Evolutionary conservation across 208 protist genomes (phyloP), one percentile per base, ranked within the genome.

Genomic region (Crithidia sp.): DNA sequence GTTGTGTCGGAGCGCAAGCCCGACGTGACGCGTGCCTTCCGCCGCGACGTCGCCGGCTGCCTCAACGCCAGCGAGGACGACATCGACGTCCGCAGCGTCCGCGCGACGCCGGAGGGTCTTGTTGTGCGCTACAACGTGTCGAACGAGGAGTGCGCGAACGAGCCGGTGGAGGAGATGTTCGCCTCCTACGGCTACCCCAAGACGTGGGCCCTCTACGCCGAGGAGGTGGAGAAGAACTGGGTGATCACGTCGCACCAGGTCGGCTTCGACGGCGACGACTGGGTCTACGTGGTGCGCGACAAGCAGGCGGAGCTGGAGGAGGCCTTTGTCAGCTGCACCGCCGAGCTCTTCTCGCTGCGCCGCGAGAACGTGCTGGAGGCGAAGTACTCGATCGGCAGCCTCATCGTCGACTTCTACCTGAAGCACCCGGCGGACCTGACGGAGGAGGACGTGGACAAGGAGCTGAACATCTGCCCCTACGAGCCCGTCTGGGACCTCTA

Each of bases 201-300:
- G 28, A 58, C 80, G 39, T 88, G 82, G 82, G 65, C 73, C 36
- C 73, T 93, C n/a, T 86, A 93, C 65, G 73, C 64, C 44, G 52
- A 49, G 63, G 71, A 81, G 58, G 71, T 4, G 9, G 67, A 74
- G 54, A 67, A 56, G n/a, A 52, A 43, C 36, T 79, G 66, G 76
- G 81, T 73, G 43, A 54, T 74, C 36, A 92, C 90, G 16, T 75
- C 58, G 36, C 85, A 93, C 82, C 74, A 86, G 52, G 70, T 91
- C 39, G 85, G 72, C 70, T 94, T 94, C 71, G 85, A 92, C 37
- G 90, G 90, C 64, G 87, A 90, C 37, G 83, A 84, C 77, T 95
- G 90, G 87, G 71, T 54, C 7, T 79, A 87, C 63, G 85, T 91
- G 39, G 37, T 92, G 68, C 50, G 80, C 54, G 69, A 59, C 55